A percentile compares a stretch with the other conserved stretches of the same genome.
phyloP scores from a whole-genome alignment of 345 rosid species.

The Eucalyptus marginata region DNA sequence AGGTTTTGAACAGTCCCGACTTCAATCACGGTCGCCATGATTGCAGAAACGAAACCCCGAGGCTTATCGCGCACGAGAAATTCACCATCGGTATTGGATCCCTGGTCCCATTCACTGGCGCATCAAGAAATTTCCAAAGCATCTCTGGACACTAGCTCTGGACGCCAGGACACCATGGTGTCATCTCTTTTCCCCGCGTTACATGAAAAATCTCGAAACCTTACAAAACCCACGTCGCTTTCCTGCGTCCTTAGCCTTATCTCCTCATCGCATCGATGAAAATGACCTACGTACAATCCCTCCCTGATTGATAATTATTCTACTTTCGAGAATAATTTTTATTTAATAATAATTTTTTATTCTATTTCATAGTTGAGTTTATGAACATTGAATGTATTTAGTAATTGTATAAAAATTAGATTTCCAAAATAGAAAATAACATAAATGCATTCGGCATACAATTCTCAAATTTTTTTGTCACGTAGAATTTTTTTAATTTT shows the following conservation, averaged over 20 bases:
- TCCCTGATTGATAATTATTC: too few relatives aligned
- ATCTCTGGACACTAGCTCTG: neutral
- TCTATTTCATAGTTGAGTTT: too few relatives aligned
- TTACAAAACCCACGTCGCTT: neutral
- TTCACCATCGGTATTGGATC: neutral
- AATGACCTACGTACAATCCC: neutral
- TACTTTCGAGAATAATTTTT: too few relatives aligned
- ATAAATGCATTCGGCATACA: too few relatives aligned
- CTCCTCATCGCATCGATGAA: neutral
- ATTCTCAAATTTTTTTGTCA: too few relatives aligned
- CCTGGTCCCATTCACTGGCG: fast-evolving
- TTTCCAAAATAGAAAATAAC: too few relatives aligned
- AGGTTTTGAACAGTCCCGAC: neutral
- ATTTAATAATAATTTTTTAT: too few relatives aligned
- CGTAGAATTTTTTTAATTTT: too few relatives aligned
- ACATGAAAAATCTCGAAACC: neutral
- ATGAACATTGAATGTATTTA: fast-evolving
- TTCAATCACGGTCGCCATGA: neutral
- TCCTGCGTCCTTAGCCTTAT: neutral
- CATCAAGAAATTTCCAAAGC: neutral
- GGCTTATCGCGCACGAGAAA: neutral
- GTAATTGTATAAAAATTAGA: fast-evolving
- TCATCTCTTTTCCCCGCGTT: neutral
- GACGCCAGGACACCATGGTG: neutral
- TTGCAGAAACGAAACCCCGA: neutral